Evolutionary conservation across 1,139 yeast species (phyloP), one percentile per base, ranked within the genome.

Genomic region (Taiozyma onychis): DNA sequence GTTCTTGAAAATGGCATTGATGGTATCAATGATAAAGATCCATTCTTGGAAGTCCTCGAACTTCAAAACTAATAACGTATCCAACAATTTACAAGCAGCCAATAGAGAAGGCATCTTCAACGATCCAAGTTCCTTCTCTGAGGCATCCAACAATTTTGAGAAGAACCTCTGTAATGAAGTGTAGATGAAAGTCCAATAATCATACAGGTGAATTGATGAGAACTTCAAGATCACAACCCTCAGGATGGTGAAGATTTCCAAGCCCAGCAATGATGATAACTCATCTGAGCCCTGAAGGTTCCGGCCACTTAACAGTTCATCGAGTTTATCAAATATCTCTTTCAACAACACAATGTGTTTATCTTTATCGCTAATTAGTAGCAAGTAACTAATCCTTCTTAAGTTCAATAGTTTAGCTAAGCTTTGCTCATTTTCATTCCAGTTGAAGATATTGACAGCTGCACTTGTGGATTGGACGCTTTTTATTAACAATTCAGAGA

Each of bases 31-130:
- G 14, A 91, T 78, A 65, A 89, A 93, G 1, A 91, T 71, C 98
- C 98, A 93, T 60, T 88, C 93, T 57, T 80, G 70, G 66, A 93
- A 91, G 49, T 89, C 96, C 62, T 90, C 97, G 48, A 76, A 76
- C 41, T 83, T 79, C 48, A 89, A 61, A 10, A 86, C 72, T 26
- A 91, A 66, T 27, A 90, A 65, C 43, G 86, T 76, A 64, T 93
- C 99, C 45, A 93, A 71, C 24, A 93, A 71, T 65, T 90, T 91
- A 61, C 90, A 85, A 0, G 85, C 86, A 50, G 78, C 77, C 39
- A 85, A 69, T 1, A 79, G 59, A 34, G 77, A 63, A 32, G 66
- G 64, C n/a, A 76, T 61, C 44, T 79, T 78, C 7, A 76, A 71
- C 2, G 66, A 66, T 6, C 67, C 60, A 44, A 70, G 51, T 1